Evolutionary conservation across 2,329 filamentous ascomycete species (phyloP), one percentile per base, ranked within the genome.

Genomic region (Aspergillus jensenii): DNA sequence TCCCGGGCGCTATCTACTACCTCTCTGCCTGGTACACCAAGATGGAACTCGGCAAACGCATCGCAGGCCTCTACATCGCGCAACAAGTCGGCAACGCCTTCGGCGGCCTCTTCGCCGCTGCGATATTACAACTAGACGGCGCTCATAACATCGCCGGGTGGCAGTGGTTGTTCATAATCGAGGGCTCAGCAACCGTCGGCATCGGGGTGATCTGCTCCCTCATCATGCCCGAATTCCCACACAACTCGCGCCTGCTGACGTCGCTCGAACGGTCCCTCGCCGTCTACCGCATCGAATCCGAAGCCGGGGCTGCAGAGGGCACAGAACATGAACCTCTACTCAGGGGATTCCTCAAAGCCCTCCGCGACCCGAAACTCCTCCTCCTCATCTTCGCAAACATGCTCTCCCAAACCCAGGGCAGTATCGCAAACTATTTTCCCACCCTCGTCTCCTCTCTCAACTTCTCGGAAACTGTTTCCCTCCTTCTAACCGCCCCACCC

Each of bases 151-250:
- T 83, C 1, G 70, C 71, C 1, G 80, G 81, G 1, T 83, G 81
- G 81, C 63, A 79, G 52, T 85, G 82, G 82, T 70, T 82, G 0
- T 83, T 83, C 56, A 79, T 81, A 35, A 70, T 78, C 11, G 75
- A 79, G 52, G 73, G 76, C 2, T 63, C 67, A 8, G 65, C 61
- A 8, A 70, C 68, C 0, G 62, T 70, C 2, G 67, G 62, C 1
- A 64, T 74, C 25, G 70, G 69, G 4, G 52, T 68, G 0, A 61
- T 76, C 27, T 74, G 69, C 52, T 64, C 68, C 19, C 70, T 65
- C 19, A 66, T 78, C 52, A 72, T 78, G 70, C 76, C 67, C n/a
- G 67, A 68, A 25, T 77, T 72, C 53, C 76, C 76, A 0, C 72
- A 77, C 62, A 78, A 77, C 64, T 72, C 67, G 55, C 72, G 70